Evolutionary conservation across 163 green algal species (phyloP).

Genomic region (Scenedesmus sp.): DNA sequence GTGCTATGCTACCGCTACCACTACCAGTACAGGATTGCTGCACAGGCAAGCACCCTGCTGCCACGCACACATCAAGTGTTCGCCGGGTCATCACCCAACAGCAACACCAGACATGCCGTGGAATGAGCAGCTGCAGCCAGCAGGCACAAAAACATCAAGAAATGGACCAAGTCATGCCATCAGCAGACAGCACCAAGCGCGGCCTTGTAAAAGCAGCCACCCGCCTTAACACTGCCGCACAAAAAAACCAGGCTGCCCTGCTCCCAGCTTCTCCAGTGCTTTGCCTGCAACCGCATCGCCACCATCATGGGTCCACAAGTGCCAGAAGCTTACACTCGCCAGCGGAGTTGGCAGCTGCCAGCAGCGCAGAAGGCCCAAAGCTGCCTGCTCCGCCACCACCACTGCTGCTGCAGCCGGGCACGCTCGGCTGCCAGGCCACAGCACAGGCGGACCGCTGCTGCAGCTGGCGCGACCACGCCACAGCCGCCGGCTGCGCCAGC

Average conservation of each 20-base stretch:
- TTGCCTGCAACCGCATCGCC: neutral
- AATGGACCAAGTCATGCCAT: neutral
- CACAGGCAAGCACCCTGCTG: neutral
- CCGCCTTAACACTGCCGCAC: neutral
- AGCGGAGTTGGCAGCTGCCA: constrained; percentile 38
- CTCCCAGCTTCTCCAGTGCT: neutral
- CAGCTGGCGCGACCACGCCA: neutral
- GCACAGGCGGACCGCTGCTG: constrained; percentile 45
- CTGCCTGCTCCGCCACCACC: neutral
- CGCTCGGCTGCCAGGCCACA: constrained; percentile 44
- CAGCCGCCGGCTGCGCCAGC: constrained; percentile 16
- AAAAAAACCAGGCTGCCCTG: neutral
- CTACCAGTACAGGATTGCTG: neutral
- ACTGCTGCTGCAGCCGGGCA: neutral
- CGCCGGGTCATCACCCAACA: neutral
- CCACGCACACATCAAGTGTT: neutral
- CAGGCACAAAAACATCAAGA: neutral
- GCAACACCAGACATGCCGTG: neutral
- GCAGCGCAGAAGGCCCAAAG: constrained; percentile 5
- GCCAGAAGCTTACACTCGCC: constrained; percentile 23
- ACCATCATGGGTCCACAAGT: neutral
- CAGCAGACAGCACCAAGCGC: neutral
- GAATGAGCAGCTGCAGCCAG: neutral
- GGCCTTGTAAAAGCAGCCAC: neutral
- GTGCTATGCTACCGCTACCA: neutral